Conservation (phyloP, 768 basidiomycete species). For the Dioszegia aurantiaca region DNA sequence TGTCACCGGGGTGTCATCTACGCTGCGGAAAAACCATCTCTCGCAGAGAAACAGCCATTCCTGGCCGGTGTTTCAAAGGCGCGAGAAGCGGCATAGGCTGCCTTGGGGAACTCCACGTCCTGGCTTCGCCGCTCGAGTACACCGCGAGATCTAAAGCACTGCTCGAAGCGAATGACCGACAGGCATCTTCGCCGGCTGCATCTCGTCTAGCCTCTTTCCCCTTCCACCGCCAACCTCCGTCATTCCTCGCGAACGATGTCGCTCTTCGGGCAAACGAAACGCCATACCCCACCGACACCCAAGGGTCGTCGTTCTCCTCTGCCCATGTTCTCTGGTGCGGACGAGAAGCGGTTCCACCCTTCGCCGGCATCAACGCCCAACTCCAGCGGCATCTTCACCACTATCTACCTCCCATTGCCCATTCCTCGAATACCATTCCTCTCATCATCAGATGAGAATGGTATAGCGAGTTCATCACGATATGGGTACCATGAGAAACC, state of each 20-base stretch:
- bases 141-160: too few species aligned
- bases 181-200: not conserved
- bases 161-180: not conserved
- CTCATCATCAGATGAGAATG: conserved; percentile 21
- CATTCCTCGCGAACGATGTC: conserved; percentile 35
- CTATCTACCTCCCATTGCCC: conserved; percentile 36
- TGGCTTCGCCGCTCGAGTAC: too few species aligned
- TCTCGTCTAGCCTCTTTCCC: not conserved
- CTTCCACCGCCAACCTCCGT: not conserved
- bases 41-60: too few species aligned
- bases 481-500: conserved; percentile 12
- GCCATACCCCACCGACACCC: conserved; percentile 34
- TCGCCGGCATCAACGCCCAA: conserved; percentile 10
- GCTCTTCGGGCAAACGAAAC: conserved; percentile 51
- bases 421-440: conserved; percentile 30
- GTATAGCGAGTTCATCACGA: conserved; percentile 17
- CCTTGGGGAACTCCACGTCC: too few species aligned
- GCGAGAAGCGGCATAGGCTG: too few species aligned
- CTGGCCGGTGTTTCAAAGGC: too few species aligned
- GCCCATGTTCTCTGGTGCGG: conserved; percentile 38
- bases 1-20: too few species aligned
- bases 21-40: too few species aligned
- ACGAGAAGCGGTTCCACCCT: conserved; percentile 38
- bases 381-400: conserved; percentile 31
- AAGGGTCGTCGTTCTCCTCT: conserved; percentile 41